phyloP scores from a whole-genome alignment of 805 yeast genomes.

The Clavispora phyllophila region DNA sequence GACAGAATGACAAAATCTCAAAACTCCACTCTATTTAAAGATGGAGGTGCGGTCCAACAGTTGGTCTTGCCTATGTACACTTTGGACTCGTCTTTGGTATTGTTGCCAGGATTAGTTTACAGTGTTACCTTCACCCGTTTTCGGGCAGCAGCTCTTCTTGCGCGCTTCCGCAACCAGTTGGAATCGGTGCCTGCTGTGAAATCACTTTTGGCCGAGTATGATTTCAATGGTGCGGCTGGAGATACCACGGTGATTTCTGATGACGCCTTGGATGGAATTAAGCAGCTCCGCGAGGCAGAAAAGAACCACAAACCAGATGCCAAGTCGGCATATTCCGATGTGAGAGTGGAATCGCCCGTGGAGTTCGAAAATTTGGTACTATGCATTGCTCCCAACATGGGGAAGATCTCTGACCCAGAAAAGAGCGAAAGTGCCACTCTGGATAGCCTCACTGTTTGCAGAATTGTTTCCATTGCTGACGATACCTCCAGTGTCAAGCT shows the following conservation, averaged over 20 bases:
- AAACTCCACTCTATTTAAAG: conserved; percentile 3
- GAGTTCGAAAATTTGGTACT: conserved; percentile 35
- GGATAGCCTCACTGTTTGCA: conserved; percentile 38
- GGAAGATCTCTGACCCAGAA: conserved; percentile 21
- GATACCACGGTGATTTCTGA: conserved; percentile 19
- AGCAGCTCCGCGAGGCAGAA: conserved; percentile 15
- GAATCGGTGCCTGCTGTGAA: conserved; percentile 24
- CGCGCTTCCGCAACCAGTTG: conserved; percentile 32
- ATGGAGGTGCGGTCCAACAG: conserved; percentile 9
- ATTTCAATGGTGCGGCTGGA: conserved; percentile 18
- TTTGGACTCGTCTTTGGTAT: conserved; percentile 41
- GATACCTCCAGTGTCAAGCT: conserved; percentile 40
- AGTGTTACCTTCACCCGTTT: conserved; percentile 47
- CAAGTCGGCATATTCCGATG: not conserved
- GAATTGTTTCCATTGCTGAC: conserved; percentile 44
- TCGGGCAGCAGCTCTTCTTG: conserved; percentile 44
- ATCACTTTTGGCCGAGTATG: conserved; percentile 31
- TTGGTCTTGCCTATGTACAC: conserved; percentile 36
- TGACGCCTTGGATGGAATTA: conserved; percentile 29
- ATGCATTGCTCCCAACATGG: conserved; percentile 31
- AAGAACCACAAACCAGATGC: conserved; percentile 1
- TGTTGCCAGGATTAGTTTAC: conserved; percentile 60
- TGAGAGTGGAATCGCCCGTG: conserved; percentile 1
- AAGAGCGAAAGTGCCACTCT: conserved; percentile 5
- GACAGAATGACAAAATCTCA: conserved; percentile 3